These are phyloP conservation scores for Tricholoma matsutake DNA, from an alignment of 768 basidiomycete species.

Conservation along the genomic window DNA sequence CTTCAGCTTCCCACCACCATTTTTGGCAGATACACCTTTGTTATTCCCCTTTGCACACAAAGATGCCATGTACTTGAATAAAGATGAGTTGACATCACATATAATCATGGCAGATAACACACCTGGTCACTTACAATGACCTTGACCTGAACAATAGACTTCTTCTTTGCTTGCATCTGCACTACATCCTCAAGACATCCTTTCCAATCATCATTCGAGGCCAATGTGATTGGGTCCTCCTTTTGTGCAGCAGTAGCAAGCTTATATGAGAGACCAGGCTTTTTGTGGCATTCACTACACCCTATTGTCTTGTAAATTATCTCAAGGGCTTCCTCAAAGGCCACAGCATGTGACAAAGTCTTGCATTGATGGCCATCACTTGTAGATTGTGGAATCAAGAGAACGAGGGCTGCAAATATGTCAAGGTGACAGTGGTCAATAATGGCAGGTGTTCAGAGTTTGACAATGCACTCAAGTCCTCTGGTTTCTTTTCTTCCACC, in stretches of 20 bases:
- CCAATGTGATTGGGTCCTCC: neutral
- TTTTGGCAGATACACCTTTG: neutral
- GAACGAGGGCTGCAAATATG: too few species aligned
- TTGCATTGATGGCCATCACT: neutral
- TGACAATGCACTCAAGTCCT: too few species aligned
- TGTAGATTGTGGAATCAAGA: neutral
- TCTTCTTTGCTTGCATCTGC: neutral
- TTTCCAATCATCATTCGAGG: neutral
- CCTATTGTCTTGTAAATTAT: neutral
- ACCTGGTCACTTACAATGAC: neutral
- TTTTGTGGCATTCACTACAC: neutral
- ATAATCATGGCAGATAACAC: neutral
- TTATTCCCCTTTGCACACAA: neutral
- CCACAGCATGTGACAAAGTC: neutral
- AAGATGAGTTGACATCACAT: neutral
- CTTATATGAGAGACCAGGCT: neutral
- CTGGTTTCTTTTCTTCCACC: too few species aligned
- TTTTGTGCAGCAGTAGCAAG: neutral
- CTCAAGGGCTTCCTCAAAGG: neutral
- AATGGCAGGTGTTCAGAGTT: too few species aligned
- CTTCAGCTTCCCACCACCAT: neutral
- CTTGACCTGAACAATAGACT: neutral
- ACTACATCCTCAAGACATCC: neutral
- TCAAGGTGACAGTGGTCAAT: too few species aligned
- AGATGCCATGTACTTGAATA: neutral